phyloP scores from a whole-genome alignment of 2,329 filamentous ascomycete genomes.

The Pestalotiopsis fici region DNA sequence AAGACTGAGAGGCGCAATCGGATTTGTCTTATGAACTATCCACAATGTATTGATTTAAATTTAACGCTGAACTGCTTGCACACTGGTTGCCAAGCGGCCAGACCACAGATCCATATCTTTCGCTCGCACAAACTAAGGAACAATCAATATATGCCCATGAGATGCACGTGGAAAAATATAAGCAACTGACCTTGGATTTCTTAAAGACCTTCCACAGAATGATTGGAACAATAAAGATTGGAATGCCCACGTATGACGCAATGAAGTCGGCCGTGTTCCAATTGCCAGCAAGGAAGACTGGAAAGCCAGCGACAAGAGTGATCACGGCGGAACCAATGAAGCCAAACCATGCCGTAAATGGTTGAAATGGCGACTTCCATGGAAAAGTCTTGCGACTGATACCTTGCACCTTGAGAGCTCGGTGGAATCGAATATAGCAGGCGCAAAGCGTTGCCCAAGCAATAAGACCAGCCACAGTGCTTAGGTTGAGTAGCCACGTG shows the following conservation, averaged over 20 bases:
- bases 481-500: conserved; percentile 14
- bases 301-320: conserved; percentile 26
- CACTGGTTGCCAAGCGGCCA: conserved; percentile 16
- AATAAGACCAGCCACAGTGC: conserved; percentile 13
- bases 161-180: neutral
- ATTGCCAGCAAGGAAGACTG: conserved; percentile 24
- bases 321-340: conserved; percentile 16
- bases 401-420: conserved; percentile 10
- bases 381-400: conserved; percentile 10
- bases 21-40: neutral
- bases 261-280: conserved; percentile 33
- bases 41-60: neutral
- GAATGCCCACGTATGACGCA: conserved; percentile 40
- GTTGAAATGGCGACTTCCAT: conserved; percentile 13
- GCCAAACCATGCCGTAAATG: conserved; percentile 14
- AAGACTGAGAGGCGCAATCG: too few relatives aligned
- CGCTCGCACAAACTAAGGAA: conserved; percentile 21
- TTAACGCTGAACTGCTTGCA: neutral
- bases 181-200: conserved; percentile 34
- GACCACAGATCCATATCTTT: conserved; percentile 26
- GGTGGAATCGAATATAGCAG: conserved; percentile 15
- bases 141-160: neutral
- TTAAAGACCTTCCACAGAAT: conserved; percentile 40
- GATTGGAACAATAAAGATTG: conserved; percentile 40
- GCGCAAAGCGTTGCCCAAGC: conserved; percentile 15